A percentile compares a stretch with the other conserved stretches of the same genome.
phyloP scores from a whole-genome alignment of 2,329 filamentous ascomycete genomes.

The Aphanoascus verrucosus region DNA sequence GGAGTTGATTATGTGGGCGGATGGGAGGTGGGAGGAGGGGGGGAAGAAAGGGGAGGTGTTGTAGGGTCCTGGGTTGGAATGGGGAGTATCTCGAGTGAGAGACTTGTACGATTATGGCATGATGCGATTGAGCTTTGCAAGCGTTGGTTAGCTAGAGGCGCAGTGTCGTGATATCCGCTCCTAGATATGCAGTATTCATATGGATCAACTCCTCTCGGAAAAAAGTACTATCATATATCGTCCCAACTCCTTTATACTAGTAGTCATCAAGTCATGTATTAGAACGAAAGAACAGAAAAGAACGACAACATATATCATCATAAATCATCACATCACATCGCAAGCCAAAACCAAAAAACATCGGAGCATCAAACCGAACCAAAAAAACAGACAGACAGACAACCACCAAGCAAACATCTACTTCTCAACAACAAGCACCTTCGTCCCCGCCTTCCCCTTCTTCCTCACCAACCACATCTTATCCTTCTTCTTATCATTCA shows the following conservation, averaged over 20 bases:
- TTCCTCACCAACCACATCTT: constrained; percentile 40
- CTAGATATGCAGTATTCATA: neutral
- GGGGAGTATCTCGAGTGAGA: no score
- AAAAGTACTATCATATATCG: neutral
- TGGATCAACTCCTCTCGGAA: neutral
- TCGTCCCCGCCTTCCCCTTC: constrained; percentile 24
- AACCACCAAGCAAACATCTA: neutral
- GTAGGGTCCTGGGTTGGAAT: neutral
- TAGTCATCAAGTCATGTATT: constrained; percentile 4
- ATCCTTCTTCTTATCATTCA: constrained; percentile 35
- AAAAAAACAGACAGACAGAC: no score
- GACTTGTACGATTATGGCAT: neutral
- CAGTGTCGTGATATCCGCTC: neutral
- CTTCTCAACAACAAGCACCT: neutral
- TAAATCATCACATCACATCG: no score
- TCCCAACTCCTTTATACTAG: neutral
- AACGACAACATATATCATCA: no score
- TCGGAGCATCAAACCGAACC: no score
- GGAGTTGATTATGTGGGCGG: constrained; percentile 69
- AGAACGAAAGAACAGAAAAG: neutral
- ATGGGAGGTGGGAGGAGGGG: constrained; percentile 34
- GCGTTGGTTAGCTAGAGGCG: neutral
- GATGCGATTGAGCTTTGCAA: neutral
- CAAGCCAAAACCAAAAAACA: no score
- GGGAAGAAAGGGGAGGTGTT: constrained; percentile 15